Percentiles rank a stretch among this genome's conserved stretches.
phyloP scores from a whole-genome alignment of 23 red algal genomes.

The Gracilaria domingensis region DNA sequence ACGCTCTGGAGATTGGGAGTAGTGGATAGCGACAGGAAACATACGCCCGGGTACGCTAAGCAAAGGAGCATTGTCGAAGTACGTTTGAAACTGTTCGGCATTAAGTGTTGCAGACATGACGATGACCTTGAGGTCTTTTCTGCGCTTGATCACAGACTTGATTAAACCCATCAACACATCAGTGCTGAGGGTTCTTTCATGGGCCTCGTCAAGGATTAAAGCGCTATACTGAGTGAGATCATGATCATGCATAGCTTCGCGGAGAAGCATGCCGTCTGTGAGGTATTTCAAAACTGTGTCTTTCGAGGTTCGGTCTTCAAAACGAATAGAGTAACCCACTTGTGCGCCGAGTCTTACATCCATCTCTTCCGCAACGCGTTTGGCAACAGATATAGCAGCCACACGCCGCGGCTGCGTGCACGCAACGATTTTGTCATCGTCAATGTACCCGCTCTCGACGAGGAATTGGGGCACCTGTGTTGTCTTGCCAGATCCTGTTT shows the following conservation, averaged over 20 bases:
- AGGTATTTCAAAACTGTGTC: constrained; percentile 90
- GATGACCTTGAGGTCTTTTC: constrained; percentile 85
- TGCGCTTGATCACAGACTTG: constrained; percentile 70
- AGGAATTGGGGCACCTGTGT: constrained; percentile 97
- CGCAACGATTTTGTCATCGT: constrained; percentile 62
- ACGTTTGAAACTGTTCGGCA: constrained; percentile 85
- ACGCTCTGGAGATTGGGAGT: constrained; percentile 74
- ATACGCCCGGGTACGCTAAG: constrained; percentile 91
- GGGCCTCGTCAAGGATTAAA: constrained; percentile 97
- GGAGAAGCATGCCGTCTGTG: constrained; percentile 99
- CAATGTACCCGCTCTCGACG: constrained; percentile 79
- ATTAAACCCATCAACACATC: constrained; percentile 98
- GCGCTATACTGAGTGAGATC: constrained; percentile 67
- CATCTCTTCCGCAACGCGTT: constrained; percentile 96
- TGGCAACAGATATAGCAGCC: constrained; percentile 94
- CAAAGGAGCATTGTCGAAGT: constrained; percentile 91
- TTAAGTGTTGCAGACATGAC: constrained; percentile 98
- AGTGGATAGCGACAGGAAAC: constrained; percentile 87
- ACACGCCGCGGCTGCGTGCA: constrained; percentile 98
- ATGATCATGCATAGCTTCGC: constrained; percentile 90
- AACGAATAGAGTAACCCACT: constrained; percentile 95
- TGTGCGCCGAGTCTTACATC: constrained; percentile 80
- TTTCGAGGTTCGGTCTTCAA: constrained; percentile 83
- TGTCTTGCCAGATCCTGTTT: constrained; percentile 99
- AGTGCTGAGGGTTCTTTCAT: constrained; percentile 96